These are phyloP conservation scores for Eucalyptus pauciflora DNA, from an alignment of 345 rosid species.

Conservation along the genomic window DNA sequence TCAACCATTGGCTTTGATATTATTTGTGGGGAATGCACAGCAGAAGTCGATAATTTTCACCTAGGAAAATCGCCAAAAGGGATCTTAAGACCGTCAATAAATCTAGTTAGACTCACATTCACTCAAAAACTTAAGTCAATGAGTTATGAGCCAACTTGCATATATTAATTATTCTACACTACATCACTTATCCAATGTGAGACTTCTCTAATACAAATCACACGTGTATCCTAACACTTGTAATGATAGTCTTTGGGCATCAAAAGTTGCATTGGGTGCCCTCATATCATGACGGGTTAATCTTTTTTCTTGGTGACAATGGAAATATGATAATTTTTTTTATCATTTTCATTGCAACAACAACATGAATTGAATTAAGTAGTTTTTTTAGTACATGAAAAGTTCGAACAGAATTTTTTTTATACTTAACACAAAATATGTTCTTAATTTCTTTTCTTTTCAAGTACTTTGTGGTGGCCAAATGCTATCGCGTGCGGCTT, in stretches of 20 bases:
- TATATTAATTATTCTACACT: too few species aligned
- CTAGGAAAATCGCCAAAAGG: too few species aligned
- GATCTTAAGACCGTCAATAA: too few species aligned
- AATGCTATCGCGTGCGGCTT: conserved; percentile 42
- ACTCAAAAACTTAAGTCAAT: too few species aligned
- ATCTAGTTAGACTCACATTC: fast-evolving
- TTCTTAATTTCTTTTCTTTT: not conserved
- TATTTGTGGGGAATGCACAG: fast-evolving
- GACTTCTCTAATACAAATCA: fast-evolving
- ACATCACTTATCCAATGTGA: fast-evolving
- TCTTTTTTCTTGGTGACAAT: not conserved
- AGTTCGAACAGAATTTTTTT: not conserved
- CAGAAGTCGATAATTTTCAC: too few species aligned
- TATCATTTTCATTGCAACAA: not conserved
- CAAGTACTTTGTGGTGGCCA: conserved; percentile 39
- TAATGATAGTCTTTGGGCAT: conserved; percentile 74
- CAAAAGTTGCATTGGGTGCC: conserved; percentile 10
- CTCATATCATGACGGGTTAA: fast-evolving
- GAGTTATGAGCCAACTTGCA: too few species aligned
- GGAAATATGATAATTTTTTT: not conserved
- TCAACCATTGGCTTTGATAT: too few species aligned
- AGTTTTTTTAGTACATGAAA: not conserved
- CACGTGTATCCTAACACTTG: not conserved
- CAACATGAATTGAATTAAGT: not conserved
- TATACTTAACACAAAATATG: not conserved